Evolutionary conservation across 1,139 yeast genomes (phyloP).

Genomic region (Zygosaccharomyces pseudobailii): DNA sequence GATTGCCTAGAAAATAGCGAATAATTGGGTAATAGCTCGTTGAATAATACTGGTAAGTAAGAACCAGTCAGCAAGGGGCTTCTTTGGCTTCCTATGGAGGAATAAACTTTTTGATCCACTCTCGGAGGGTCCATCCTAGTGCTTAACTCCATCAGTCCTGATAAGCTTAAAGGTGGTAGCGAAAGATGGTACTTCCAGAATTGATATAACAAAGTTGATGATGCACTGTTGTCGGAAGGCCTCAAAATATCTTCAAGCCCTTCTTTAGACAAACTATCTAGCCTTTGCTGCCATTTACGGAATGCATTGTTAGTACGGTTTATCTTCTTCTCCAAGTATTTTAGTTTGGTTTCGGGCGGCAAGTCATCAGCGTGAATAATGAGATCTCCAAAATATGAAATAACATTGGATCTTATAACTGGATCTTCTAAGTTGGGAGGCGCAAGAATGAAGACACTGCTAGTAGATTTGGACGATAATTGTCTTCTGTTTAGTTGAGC

Average conservation of each 20-base stretch:
- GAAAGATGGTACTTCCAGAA: conserved; percentile 30
- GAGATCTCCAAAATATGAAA: conserved; percentile 90
- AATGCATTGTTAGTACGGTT: conserved; percentile 70
- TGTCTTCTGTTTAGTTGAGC: conserved; percentile 81
- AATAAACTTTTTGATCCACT: conserved; percentile 23
- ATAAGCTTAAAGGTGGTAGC: conserved; percentile 24
- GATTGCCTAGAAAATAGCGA: conserved; percentile 50
- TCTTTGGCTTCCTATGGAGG: conserved; percentile 23
- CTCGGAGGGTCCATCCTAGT: conserved; percentile 28
- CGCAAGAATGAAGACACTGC: conserved; percentile 44
- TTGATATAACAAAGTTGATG: conserved; percentile 20
- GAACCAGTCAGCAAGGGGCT: conserved; percentile 49
- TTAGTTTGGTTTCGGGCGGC: conserved; percentile 29
- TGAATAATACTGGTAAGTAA: conserved; percentile 56
- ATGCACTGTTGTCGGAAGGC: conserved; percentile 6
- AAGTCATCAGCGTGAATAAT: conserved; percentile 32
- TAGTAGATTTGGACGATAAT: conserved; percentile 48
- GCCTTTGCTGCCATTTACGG: conserved; percentile 62
- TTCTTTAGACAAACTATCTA: conserved; percentile 13
- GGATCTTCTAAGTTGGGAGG: conserved; percentile 83
- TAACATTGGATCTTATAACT: conserved; percentile 71
- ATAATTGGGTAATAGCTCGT: conserved; percentile 49
- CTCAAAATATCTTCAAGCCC: not conserved
- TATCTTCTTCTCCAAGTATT: conserved; percentile 61
- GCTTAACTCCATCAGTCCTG: conserved; percentile 29